Evolutionary conservation across 495 filamentous ascomycete species (phyloP), one percentile per base, ranked within the genome.

Genomic region (Sphaerosporella brunnea): DNA sequence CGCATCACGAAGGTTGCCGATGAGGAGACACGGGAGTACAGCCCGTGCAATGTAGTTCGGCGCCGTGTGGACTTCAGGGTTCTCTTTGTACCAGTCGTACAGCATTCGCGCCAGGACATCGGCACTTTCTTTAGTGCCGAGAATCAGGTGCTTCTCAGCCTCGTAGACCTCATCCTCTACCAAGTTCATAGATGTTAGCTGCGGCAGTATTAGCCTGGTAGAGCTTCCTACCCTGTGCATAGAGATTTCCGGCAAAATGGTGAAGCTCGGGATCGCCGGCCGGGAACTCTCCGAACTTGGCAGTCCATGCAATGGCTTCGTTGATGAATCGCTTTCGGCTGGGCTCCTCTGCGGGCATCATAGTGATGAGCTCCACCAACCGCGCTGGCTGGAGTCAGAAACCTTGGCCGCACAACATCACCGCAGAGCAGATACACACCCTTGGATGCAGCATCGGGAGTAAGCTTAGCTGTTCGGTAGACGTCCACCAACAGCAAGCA

Each of bases 261-360:
- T 99, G 90, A 48, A 99, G 68, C 50, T 96, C 92, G 3, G 92
- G 84, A 55, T 99, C 90, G 37, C 90, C 90, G 51, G 84, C 78
- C 36, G 92, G 90, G 59, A 84, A 79, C 34, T 88, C 82, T 50
- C 87, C 86, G 57, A 73, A 78, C 55, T 78, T 82, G 21, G 73
- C 69, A 54, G 84, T 87, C 90, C 90, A 99, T 74, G 75, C 73
- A 58, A 95, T 80, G 58, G 85, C 80, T 62, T 93, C 87, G 48
- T 76, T 78, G 40, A 96, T 79, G 55, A 83, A 93, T 59, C 80
- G 78, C 75, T 93, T 96, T 63, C 84, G 72, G 38, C 78, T 88
- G 16, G 88, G 88, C 63, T 96, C 90, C 47, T 79, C 75, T 5
- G 75, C 67, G 4, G 81, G 76, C 59, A 96, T 94, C 42, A 20